Base-by-base conservation (phyloP, 2,329 filamentous ascomycete genomes). In the Dothideomycetes sp. region DNA sequence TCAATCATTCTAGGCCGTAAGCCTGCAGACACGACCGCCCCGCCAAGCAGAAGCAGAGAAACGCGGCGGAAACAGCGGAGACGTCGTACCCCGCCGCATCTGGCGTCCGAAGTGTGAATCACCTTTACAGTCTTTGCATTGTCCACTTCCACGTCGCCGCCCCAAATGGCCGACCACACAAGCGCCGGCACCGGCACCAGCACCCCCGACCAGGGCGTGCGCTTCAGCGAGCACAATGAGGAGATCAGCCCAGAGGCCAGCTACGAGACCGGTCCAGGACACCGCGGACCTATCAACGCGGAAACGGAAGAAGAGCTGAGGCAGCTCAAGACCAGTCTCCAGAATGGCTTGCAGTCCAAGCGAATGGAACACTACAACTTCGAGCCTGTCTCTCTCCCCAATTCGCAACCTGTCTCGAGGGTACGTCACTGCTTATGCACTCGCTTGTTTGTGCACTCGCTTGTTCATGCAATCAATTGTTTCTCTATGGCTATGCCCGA, bases 321-420 rank as follows among this genome's bases (percentile, higher is more conserved):
- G 49, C 78, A 77, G 44, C 66, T 94, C 45, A 79, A 83, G 37
- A 75, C 78, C 50, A 79, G 77, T 17, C 67, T 94, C 18, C 81
- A 86, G 48, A 77, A 77, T 46, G 22, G 81, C 51, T 71, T 94
- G 45, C 88, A 95, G 64, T 81, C 88, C 52, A 74, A 78, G 42
- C 77, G 88, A 47, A 77, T 94, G 69, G 83, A 82, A 56, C 84
- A 87, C 56, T 94, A 86, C 62, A 79, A 82, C 32, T 96, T 88
- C 55, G 88, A 95, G 58, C 81, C 89, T 24, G 79, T 94, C 47
- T 96, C 91, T 27, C 70, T 96, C 38, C 91, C 91, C 14, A 72
- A 78, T 53, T 96, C 91, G 29, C 70, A 95, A 44, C 89, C 91
- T 29, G 72, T 76, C 22, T 89, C 85, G 34, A 75, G 84, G 63